Conservation (phyloP, 176 grass and related monocot species). For the Rhynchospora breviuscula region DNA sequence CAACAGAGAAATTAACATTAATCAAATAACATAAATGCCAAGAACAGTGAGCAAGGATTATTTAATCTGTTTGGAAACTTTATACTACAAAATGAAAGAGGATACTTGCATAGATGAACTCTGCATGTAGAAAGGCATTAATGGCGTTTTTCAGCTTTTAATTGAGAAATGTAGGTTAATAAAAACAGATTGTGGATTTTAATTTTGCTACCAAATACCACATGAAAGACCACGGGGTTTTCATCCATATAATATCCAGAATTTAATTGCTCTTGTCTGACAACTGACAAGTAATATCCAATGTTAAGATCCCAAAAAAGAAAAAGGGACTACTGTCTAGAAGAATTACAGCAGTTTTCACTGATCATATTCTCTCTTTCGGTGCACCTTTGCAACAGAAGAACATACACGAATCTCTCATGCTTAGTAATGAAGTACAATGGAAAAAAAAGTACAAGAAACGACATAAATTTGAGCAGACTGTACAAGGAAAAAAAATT, state of each 20-base stretch:
- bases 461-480: neutral
- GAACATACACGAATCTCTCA: neutral
- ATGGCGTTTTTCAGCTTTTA: neutral
- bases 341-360: slow-evolving; percentile 1
- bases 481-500: too few species aligned
- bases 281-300: neutral
- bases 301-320: neutral
- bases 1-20: neutral
- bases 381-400: too few species aligned
- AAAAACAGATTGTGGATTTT: neutral
- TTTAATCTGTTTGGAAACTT: neutral
- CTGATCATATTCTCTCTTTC: neutral
- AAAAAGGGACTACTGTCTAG: neutral
- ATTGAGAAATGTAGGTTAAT: neutral
- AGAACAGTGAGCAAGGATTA: neutral
- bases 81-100: neutral
- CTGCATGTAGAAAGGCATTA: neutral
- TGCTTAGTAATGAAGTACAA: neutral
- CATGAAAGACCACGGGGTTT: neutral
- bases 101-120: neutral
- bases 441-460: neutral
- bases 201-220: neutral
- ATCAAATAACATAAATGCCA: neutral
- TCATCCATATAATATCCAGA: neutral
- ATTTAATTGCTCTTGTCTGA: neutral